Base-by-base conservation (phyloP, 106 monocot genomes). In the Hemerocallis citrina region DNA sequence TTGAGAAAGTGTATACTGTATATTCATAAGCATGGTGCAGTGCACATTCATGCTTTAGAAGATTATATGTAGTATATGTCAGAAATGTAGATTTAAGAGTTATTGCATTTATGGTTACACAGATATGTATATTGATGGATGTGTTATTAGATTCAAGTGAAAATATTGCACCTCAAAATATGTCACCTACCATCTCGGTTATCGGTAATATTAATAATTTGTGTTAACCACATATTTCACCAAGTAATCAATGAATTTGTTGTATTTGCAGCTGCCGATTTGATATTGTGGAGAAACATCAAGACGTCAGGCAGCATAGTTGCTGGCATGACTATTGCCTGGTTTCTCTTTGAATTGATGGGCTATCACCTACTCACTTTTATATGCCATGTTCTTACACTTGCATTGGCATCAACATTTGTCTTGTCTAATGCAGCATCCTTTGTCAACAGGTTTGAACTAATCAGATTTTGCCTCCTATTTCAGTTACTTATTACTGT, bases 331-430 rank as follows among this genome's bases (percentile, higher is more conserved):
- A 89, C 84, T 31, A 32, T 89, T 49, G 43, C 81, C 38, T 89
- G 89, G 89, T 59, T 89, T 69, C 73, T 89, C 24, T 84, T 89
- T 68, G 84, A 84, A 70, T 84, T 84, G 61, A 68, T 81, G 50
- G 75, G 75, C 15, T 89, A 84, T 69, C 80, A 84, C 51, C 57
- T 84, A 11, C 72, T 89, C 35, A 77, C 84, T 30, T 69, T 89
- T 55, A 24, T 84, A 46, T 84, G 84, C 44, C 84, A 84, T 69
- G 75, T 73, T 52, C 75, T 89, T 55, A 84, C 84, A 32, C 12
- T 77, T 55, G 35, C 55, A 7, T 57, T 89, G 42, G 59, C 69
- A 35, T 42, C 67, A n/a, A 67, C 61, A 6, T 89, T 89, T 72
- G 28, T 89, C 15, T 84, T 74, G 83, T 81, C 89, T 4, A 84